Evolutionary conservation across 768 basidiomycete species (phyloP).

Genomic region (Xerocomellus amylosporus): DNA sequence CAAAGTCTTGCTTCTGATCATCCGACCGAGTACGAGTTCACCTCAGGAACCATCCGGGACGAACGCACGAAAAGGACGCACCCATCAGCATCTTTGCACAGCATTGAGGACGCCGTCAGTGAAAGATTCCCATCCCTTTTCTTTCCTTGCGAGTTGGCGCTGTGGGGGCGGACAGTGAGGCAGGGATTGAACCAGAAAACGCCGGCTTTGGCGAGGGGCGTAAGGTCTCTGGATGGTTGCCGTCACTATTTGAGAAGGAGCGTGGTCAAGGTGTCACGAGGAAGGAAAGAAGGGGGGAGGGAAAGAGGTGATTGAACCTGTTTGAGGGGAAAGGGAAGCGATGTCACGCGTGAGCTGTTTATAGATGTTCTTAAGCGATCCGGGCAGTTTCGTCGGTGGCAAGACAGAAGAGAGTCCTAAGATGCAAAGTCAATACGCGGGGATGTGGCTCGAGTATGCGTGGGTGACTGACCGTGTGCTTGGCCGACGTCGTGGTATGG

Average conservation of each 20-base stretch:
- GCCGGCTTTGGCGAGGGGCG: conserved; percentile 64
- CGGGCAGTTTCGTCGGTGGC: conserved; percentile 52
- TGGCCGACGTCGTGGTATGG: conserved; percentile 70
- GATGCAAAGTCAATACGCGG: neutral
- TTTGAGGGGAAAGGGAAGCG: conserved; percentile 55
- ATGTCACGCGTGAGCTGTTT: conserved; percentile 66
- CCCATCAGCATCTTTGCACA: too few relatives aligned
- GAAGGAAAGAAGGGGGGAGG: neutral
- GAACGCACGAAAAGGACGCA: conserved; percentile 24
- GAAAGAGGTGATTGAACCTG: conserved; percentile 50
- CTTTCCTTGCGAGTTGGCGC: conserved; percentile 74
- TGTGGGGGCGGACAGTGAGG: conserved; percentile 73
- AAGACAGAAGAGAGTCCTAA: conserved; percentile 58
- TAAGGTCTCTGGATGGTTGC: conserved; percentile 55
- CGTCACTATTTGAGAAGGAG: neutral
- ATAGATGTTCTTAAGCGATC: conserved; percentile 68
- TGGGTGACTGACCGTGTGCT: conserved; percentile 52
- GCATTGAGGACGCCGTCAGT: conserved; percentile 65
- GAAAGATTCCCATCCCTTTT: conserved; percentile 79
- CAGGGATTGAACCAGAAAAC: conserved; percentile 80
- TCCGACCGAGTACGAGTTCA: neutral
- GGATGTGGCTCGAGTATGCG: neutral
- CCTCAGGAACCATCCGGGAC: neutral
- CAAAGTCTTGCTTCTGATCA: conserved; percentile 54
- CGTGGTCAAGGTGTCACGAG: neutral